Evolutionary conservation across 176 grass and related monocot species (phyloP).

Genomic region (Areca catechu): DNA sequence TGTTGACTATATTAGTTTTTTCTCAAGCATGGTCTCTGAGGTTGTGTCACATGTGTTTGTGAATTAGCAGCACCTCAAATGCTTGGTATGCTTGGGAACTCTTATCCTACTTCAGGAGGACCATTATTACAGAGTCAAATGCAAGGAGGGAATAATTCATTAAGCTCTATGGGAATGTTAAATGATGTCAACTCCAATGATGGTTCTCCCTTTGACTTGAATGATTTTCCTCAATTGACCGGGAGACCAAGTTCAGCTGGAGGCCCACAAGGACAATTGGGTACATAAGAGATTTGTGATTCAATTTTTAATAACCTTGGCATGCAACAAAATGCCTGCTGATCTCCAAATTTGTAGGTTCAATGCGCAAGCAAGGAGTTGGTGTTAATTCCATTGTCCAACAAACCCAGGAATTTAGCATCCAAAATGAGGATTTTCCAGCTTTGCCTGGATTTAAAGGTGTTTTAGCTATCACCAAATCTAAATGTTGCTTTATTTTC

Average conservation of each 20-base stretch:
- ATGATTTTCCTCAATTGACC: constrained; percentile 95
- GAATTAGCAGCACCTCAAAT: constrained; percentile 49
- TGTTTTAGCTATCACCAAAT: constrained; percentile 4
- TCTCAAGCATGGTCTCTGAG: no score
- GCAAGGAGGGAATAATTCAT: constrained; percentile 73
- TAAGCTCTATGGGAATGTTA: constrained; percentile 86
- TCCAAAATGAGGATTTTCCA: constrained; percentile 29
- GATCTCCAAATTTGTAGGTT: constrained; percentile 50
- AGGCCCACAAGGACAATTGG: constrained; percentile 90
- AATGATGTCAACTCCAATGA: constrained; percentile 71
- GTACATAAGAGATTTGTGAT: constrained; percentile 29
- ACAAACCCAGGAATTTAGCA: constrained; percentile 30
- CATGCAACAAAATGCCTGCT: background rate
- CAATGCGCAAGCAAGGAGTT: constrained; percentile 81
- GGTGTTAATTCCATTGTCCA: constrained; percentile 31
- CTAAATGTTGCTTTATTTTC: background rate
- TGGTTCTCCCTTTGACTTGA: constrained; percentile 79
- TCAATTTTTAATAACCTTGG: background rate
- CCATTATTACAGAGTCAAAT: constrained; percentile 75
- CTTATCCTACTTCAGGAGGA: constrained; percentile 70
- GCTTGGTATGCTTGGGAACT: constrained; percentile 81
- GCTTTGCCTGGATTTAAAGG: constrained; percentile 29
- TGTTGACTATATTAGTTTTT: no score
- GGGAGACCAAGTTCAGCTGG: constrained; percentile 86
- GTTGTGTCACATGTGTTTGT: background rate